Evolutionary conservation across 176 grass and related monocot species (phyloP).

Genomic region (Triticum monococcum): DNA sequence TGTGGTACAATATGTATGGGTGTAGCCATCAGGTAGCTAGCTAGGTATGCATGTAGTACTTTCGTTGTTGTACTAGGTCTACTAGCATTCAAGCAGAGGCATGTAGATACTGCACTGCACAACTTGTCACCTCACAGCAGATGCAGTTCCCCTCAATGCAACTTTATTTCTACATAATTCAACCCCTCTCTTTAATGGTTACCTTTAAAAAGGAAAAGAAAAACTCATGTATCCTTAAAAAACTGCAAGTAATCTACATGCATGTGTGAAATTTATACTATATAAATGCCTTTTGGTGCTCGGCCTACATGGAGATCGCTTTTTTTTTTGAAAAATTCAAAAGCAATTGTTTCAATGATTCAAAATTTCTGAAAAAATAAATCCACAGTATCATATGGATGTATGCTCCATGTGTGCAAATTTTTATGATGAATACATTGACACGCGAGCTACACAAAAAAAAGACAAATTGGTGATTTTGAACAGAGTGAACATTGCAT

Average conservation of each 20-base stretch:
- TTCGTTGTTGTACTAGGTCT: conserved; percentile 29
- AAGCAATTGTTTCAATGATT: too few species aligned
- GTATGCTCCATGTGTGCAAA: too few species aligned
- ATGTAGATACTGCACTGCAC: conserved; percentile 55
- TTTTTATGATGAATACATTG: too few species aligned
- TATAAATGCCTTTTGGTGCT: too few species aligned
- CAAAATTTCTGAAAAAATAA: too few species aligned
- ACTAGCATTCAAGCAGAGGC: conserved; percentile 14
- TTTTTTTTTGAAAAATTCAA: too few species aligned
- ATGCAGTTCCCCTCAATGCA: conserved; percentile 41
- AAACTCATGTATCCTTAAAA: conserved; percentile 13
- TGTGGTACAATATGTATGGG: conserved; percentile 22
- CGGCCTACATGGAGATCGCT: too few species aligned
- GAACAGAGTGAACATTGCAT: too few species aligned
- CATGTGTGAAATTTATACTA: conserved; percentile 29
- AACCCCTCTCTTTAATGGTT: neutral
- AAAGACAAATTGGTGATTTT: too few species aligned
- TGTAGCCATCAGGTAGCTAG: conserved; percentile 25
- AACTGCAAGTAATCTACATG: neutral
- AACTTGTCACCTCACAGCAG: conserved; percentile 83
- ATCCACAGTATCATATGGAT: too few species aligned
- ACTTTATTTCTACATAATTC: conserved; percentile 5
- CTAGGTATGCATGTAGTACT: conserved; percentile 28
- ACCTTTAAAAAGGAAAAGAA: conserved; percentile 6
- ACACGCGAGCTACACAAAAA: too few species aligned